Evolutionary conservation across 2,329 filamentous ascomycete species (phyloP), one percentile per base, ranked within the genome.

Genomic region (Niveomyces coronatus): DNA sequence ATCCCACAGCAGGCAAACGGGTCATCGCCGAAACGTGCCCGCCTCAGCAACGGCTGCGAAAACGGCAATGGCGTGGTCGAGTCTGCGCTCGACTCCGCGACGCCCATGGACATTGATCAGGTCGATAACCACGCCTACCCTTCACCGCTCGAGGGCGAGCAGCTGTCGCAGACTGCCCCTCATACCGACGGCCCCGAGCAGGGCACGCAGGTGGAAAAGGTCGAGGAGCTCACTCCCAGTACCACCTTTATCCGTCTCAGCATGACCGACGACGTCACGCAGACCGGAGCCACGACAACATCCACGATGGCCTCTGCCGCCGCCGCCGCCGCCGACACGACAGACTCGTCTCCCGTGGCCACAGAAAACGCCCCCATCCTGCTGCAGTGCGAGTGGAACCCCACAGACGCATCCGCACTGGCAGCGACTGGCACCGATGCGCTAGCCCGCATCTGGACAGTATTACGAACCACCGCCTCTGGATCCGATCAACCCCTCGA

Each of bases 311-410:
- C 35, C 28, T 26, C 28, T 24, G 11, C 28, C 35, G n/a, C n/a
- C 22, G 22, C 22, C 22, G 22, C 22, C 22, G 22, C 11, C 22
- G 7, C 22, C 22, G 22, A 7, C 22, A 7, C 22, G 7, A 11
- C 22, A 7, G 22, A 7, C 22, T 24, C 22, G 42, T 58, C 61
- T 17, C 58, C 62, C 46, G 48, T 50, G 40, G 55, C 58, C 44
- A 51, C 53, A 45, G 70, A 74, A 53, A 72, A 68, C 51, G 64
- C 66, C 59, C 73, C 76, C 54, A 68, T 78, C 52, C 62, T 80
- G 58, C 67, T 80, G 63, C 74, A 79, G 60, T 79, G 76, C 69
- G 74, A 78, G 67, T 81, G 75, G 73, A 79, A 73, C 65, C 76
- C 76, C 49, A 67, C 57, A 59, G 70, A 80, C 64, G 71, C 76